Evolutionary conservation across 2,329 filamentous ascomycete species (phyloP), one percentile per base, ranked within the genome.

Genomic region (Cadophora luteo-olivacea): DNA sequence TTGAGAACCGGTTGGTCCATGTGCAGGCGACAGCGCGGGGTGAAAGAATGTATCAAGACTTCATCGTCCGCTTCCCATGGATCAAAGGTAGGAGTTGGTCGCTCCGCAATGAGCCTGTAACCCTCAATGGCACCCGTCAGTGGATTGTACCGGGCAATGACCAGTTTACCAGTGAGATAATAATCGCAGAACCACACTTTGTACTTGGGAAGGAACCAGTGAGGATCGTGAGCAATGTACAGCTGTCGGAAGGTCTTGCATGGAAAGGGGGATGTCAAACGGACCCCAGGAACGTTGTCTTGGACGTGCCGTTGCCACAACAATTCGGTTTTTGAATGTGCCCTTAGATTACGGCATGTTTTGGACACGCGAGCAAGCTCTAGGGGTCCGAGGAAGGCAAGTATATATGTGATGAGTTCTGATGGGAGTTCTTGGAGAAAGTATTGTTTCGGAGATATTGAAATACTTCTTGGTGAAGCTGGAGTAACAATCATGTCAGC

Each of bases 151-250:
- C 92, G 89, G n/a, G 86, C 85, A 49, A 97, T 76, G 32, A 97
- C 84, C 52, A 97, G 79, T 77, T 91, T 91, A 0, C 94, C 94
- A 1, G 86, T 90, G 60, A 93, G 84, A 36, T 89, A 86, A 1
- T 84, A 85, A 78, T 97, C 93, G 68, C 89, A 87, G 76, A 97
- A 95, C 94, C 94, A 97, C 71, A 97, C 83, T 79, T 92, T 94
- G 77, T 92, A 84, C 63, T 87, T 88, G 0, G 92, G 85, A 0
- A 97, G 83, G 75, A 97, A 97, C 94, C 94, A 97, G 74, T 90
- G 88, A 0, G 91, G 90, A 71, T 96, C 86, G 77, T 96, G 92
- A 24, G 89, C 85, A 52, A 85, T 82, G 78, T 92, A 97, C 2
- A 97, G 86, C 32, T 91, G 85, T 67, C 87, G 87, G 79, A 90